These are phyloP conservation scores for Citrus reticulata DNA, from an alignment of 345 rosid genomes.

Conservation along the genomic window DNA sequence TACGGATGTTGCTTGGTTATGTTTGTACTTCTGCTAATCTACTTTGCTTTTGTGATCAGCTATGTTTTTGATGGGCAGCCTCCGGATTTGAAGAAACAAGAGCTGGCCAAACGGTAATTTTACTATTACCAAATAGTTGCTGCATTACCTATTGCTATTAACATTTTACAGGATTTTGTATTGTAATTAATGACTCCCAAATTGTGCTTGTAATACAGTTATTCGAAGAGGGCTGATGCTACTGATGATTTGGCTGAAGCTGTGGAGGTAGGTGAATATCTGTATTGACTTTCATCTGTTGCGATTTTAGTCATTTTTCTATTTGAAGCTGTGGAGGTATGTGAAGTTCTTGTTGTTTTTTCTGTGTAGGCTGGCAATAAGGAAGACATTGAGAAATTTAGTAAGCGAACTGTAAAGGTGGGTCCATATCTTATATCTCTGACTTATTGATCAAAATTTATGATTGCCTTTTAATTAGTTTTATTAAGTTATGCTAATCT, in stretches of 20 bases:
- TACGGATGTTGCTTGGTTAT: background rate
- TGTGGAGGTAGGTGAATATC: slow-evolving; percentile 44
- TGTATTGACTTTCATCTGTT: background rate
- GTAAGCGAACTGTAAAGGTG: slow-evolving; percentile 92
- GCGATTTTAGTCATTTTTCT: background rate
- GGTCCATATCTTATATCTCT: background rate
- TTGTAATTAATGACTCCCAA: background rate
- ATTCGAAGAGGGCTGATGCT: slow-evolving; percentile 79
- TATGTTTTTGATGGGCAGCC: slow-evolving; percentile 92
- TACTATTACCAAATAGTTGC: background rate
- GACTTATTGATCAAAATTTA: background rate
- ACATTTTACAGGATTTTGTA: background rate
- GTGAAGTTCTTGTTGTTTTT: background rate
- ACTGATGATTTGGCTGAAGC: slow-evolving; percentile 63
- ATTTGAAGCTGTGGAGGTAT: background rate
- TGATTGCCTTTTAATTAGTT: background rate
- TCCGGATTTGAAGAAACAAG: slow-evolving; percentile 86
- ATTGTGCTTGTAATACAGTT: slow-evolving; percentile 40
- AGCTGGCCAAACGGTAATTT: slow-evolving; percentile 75
- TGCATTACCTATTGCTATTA: background rate
- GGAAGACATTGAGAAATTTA: slow-evolving; percentile 92
- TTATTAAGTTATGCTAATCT: background rate
- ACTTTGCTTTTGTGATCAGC: slow-evolving; percentile 27
- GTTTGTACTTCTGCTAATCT: slow-evolving; percentile 4
- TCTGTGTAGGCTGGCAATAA: slow-evolving; percentile 59